phyloP scores from a whole-genome alignment of 1,284 basidiomycete genomes.

The Tilletia indica region DNA sequence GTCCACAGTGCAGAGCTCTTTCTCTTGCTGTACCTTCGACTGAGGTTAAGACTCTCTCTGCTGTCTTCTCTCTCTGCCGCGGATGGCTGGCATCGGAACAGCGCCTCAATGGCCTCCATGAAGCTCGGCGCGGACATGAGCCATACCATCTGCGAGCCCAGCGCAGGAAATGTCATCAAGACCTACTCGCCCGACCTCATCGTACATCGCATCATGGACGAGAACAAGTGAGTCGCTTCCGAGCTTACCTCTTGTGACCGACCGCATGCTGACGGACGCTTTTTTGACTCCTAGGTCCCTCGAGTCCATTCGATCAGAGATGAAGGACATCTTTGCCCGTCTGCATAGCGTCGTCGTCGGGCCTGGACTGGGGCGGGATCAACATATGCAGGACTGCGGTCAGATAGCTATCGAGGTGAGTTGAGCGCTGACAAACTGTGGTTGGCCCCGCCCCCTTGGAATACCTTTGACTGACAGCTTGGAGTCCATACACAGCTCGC shows the following conservation, averaged over 20 bases:
- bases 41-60: too few relatives aligned
- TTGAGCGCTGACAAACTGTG: not conserved
- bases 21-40: not conserved
- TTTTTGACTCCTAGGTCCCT: conserved; percentile 57
- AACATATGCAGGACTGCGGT: conserved; percentile 78
- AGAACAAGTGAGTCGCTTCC: conserved; percentile 24
- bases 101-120: conserved; percentile 42
- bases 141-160: conserved; percentile 91
- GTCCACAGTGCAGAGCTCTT: too few relatives aligned
- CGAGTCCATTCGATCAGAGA: conserved; percentile 63
- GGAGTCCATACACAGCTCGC: conserved; percentile 51
- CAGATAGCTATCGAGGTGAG: conserved; percentile 57
- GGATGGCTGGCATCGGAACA: not conserved
- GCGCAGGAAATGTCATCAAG: conserved; percentile 84
- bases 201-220: conserved; percentile 80
- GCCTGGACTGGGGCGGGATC: conserved; percentile 72
- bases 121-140: conserved; percentile 77
- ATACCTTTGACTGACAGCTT: not conserved
- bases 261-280: not conserved
- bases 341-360: conserved; percentile 90
- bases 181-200: conserved; percentile 91
- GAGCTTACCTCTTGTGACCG: conserved; percentile 13
- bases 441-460: not conserved
- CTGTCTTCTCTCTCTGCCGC: too few relatives aligned
- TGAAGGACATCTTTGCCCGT: conserved; percentile 72